Evolutionary conservation across 805 yeast genomes (phyloP).

Genomic region (Saccharomyces jurei): DNA sequence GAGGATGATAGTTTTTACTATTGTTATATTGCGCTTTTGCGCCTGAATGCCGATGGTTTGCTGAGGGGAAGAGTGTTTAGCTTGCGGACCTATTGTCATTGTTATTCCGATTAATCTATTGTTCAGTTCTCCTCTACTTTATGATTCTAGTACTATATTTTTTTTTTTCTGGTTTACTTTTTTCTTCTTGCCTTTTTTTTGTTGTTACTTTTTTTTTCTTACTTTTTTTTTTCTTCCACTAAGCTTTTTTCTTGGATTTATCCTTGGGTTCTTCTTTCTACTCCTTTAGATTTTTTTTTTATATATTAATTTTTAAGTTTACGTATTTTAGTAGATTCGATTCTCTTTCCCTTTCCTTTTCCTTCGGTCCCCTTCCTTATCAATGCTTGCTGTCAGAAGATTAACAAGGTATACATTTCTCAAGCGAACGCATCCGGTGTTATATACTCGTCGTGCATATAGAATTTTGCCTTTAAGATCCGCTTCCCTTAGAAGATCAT

Average conservation of each 20-base stretch:
- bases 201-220: not conserved
- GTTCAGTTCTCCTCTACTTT: not conserved
- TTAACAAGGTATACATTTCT: not conserved
- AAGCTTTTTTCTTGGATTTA: not conserved
- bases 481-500: not conserved
- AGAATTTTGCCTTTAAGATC: not conserved
- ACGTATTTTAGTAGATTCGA: not conserved
- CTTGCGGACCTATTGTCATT: not conserved
- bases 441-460: not conserved
- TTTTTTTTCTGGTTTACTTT: not conserved
- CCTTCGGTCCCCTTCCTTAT: conserved; percentile 1
- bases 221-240: not conserved
- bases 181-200: conserved; percentile 1
- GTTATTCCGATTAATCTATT: not conserved
- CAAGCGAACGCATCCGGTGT: not conserved
- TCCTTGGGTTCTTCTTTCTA: not conserved
- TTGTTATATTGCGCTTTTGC: not conserved
- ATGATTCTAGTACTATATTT: not conserved
- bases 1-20: not conserved
- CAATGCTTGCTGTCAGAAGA: conserved; percentile 1
- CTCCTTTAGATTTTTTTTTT: not conserved
- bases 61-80: not conserved
- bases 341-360: conserved; percentile 1
- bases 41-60: not conserved
- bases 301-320: not conserved